Percentiles rank a stretch among this genome's conserved stretches.
Evolutionary conservation across 352 stramenopile genomes (phyloP).

Genomic region (Lagenidium giganteum): DNA sequence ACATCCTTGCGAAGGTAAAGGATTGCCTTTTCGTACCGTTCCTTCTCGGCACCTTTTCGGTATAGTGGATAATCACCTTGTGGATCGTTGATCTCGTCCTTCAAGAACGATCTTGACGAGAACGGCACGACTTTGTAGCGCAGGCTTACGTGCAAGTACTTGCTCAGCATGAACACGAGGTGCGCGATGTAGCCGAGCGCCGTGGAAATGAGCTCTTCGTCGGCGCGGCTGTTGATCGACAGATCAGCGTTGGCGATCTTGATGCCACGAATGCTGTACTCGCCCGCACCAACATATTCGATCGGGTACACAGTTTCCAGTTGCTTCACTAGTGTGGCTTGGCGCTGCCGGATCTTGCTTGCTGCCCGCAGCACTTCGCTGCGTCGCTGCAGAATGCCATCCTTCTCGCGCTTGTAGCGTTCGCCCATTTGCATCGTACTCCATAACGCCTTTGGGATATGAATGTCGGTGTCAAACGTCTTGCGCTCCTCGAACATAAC

Average conservation of each 20-base stretch:
- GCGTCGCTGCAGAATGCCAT: slow-evolving; percentile 68
- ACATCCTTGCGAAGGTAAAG: slow-evolving; percentile 75
- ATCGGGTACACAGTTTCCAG: slow-evolving; percentile 78
- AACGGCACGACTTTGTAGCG: slow-evolving; percentile 78
- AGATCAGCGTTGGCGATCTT: slow-evolving; percentile 72
- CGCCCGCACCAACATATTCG: slow-evolving; percentile 71
- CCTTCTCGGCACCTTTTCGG: slow-evolving; percentile 68
- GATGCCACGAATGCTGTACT: slow-evolving; percentile 83
- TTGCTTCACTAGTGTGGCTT: slow-evolving; percentile 76
- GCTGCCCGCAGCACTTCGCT: slow-evolving; percentile 71
- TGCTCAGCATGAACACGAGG: slow-evolving; percentile 85
- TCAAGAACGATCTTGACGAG: slow-evolving; percentile 75
- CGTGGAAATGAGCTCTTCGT: slow-evolving; percentile 83
- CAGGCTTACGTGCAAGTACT: slow-evolving; percentile 83
- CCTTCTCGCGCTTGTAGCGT: slow-evolving; percentile 78
- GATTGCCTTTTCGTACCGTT: slow-evolving; percentile 75
- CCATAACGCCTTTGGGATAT: slow-evolving; percentile 70
- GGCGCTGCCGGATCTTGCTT: slow-evolving; percentile 76
- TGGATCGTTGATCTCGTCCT: slow-evolving; percentile 84
- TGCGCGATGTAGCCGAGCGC: slow-evolving; percentile 82
- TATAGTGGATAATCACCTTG: slow-evolving; percentile 80
- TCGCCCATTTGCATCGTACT: slow-evolving; percentile 79
- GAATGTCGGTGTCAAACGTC: slow-evolving; percentile 79
- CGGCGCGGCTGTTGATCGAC: slow-evolving; percentile 36
- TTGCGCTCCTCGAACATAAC: slow-evolving; percentile 74